Evolutionary conservation across 1,139 yeast genomes (phyloP).

Genomic region (Pichia terricola): DNA sequence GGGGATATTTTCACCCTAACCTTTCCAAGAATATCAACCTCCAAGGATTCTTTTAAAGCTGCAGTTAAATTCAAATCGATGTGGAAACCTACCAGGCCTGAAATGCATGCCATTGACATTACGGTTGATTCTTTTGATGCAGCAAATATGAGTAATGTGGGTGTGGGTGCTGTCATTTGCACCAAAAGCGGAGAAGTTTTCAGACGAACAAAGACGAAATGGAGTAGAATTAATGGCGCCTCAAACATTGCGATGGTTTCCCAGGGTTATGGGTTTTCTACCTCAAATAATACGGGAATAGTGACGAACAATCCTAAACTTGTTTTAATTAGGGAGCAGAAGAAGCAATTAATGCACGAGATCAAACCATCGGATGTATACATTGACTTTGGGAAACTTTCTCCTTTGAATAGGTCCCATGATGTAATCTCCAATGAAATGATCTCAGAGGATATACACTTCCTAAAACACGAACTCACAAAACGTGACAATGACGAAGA

Average conservation of each 20-base stretch:
- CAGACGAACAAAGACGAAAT: slow-evolving; percentile 9
- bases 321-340: slow-evolving; percentile 44
- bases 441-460: too few relatives aligned
- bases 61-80: slow-evolving; percentile 7
- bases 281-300: neutral
- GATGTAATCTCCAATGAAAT: too few relatives aligned
- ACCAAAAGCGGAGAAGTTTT: slow-evolving; percentile 12
- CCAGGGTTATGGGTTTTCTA: slow-evolving; percentile 8
- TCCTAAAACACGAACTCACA: too few relatives aligned
- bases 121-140: slow-evolving; percentile 2
- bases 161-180: slow-evolving; percentile 8
- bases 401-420: slow-evolving; percentile 26
- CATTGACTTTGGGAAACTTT: slow-evolving; percentile 40
- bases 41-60: slow-evolving; percentile 8
- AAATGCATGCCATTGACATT: slow-evolving; percentile 13
- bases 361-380: slow-evolving; percentile 35
- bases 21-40: slow-evolving; percentile 8
- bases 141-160: neutral
- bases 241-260: slow-evolving; percentile 4
- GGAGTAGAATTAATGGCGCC: slow-evolving; percentile 9
- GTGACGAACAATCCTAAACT: slow-evolving; percentile 1
- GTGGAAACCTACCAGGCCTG: slow-evolving; percentile 13
- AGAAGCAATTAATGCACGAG: slow-evolving; percentile 43
- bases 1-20: slow-evolving; percentile 10
- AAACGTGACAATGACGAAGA: too few relatives aligned